Evolutionary conservation across 352 stramenopile species (phyloP), one percentile per base, ranked within the genome.

Genomic region (Globisporangium apiculatum): DNA sequence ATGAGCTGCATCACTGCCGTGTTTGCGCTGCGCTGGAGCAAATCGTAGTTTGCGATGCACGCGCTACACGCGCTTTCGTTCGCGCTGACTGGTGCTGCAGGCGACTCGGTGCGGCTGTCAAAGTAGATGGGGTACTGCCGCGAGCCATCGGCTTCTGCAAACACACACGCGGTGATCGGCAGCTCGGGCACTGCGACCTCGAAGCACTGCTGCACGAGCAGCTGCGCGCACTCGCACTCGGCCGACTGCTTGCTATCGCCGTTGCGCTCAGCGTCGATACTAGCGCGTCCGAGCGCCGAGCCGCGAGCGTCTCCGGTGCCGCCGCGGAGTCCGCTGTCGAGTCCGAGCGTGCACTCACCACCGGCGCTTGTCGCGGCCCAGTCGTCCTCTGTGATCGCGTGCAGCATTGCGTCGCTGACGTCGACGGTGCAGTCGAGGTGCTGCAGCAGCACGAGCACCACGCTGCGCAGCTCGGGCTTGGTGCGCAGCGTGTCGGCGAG

Each of bases 141-240:
- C n/a, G 57, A 66, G 11, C 73, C 72, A 40, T 78, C 65, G 12
- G 58, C 52, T 57, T 86, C 76, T 0, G 76, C 74, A 48, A 86
- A 71, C 35, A 72, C 47, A 24, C 73, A 86, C n/a, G 66, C 61
- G 0, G 70, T 53, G n/a, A 82, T 52, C 8, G 73, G 57, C 3
- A 80, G 53, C 45, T 83, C 72, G 0, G 59, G 36, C 5, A 86
- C 57, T 0, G 61, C 58, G 36, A 86, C 67, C 37, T 86, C 76
- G 37, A 86, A 86, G 49, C 76, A 86, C 51, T 83, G 73, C 55
- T 86, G 76, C 18, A 83, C 73, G 24, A 86, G 62, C 47, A 75
- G 69, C 52, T 82, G 72, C 15, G 68, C 66, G 38, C 38, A 42
- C 38, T 42, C 38, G 38, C 38, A 11, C 38, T 42, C 38, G 38